These are phyloP conservation scores for Zelopaecilomyces penicillatus DNA, from an alignment of 2,329 filamentous ascomycete species.

Conservation along the genomic window DNA sequence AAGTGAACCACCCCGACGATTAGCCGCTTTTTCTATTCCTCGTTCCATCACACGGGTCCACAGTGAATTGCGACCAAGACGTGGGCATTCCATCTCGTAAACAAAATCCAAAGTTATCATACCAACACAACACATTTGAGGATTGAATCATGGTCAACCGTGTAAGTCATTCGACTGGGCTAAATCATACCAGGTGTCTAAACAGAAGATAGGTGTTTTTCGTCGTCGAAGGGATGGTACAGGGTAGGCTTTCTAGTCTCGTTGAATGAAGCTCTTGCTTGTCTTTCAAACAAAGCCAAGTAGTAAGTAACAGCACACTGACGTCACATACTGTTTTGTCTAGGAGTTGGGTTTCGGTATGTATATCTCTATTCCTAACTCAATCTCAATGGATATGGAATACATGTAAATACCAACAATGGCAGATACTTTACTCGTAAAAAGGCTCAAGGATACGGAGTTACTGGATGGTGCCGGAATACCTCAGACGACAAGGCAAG, in stretches of 20 bases:
- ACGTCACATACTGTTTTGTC: constrained; percentile 12
- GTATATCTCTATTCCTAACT: neutral
- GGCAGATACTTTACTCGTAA: constrained; percentile 46
- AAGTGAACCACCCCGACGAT: too few species aligned
- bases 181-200: neutral
- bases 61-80: too few species aligned
- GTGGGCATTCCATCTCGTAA: too few species aligned
- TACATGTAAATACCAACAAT: too few species aligned
- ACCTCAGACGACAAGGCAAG: constrained; percentile 46
- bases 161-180: constrained; percentile 14
- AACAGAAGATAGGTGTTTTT: constrained; percentile 44
- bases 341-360: constrained; percentile 50
- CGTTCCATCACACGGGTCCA: too few species aligned
- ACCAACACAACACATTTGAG: too few species aligned
- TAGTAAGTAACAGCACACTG: constrained; percentile 12
- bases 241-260: constrained; percentile 42
- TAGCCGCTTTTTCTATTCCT: too few species aligned
- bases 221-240: constrained; percentile 54
- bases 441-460: constrained; percentile 38
- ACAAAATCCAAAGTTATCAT: too few species aligned
- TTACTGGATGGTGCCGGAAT: constrained; percentile 57
- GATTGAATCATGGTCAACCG: constrained; percentile 23
- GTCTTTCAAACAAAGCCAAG: neutral
- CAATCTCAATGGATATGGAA: neutral
- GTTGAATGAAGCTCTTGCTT: neutral